Conservation (phyloP, 371 early-diverging fungal genomes). For the Choanephora cucurbitarum region DNA sequence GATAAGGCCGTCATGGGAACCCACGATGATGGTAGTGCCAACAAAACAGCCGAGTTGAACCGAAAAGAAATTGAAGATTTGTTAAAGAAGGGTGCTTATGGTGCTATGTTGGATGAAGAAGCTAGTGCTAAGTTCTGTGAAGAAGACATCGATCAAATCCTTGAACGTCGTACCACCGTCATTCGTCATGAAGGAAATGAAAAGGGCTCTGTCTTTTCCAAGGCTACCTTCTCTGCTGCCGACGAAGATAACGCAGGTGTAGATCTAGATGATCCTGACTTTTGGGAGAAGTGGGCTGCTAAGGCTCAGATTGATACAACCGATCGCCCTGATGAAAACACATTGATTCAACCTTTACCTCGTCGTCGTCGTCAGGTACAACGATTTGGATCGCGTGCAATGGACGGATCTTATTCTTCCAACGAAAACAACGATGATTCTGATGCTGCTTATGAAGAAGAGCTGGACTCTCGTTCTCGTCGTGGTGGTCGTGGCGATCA, state of each 20-base stretch:
- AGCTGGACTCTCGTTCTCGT: conserved; percentile 16
- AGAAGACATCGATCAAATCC: conserved; percentile 95
- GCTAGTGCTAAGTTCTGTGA: conserved; percentile 85
- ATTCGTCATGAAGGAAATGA: conserved; percentile 76
- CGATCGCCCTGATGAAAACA: conserved; percentile 53
- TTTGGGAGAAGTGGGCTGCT: conserved; percentile 96
- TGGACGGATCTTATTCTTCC: conserved; percentile 41
- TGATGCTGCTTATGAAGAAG: conserved; percentile 53
- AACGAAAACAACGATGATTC: conserved; percentile 53
- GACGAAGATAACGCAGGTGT: conserved; percentile 56
- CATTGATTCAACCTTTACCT: conserved; percentile 70
- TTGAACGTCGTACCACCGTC: conserved; percentile 86
- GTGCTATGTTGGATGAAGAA: conserved; percentile 85
- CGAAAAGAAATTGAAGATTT: conserved; percentile 87
- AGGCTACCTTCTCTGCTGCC: conserved; percentile 87
- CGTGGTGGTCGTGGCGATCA: conserved; percentile 11
- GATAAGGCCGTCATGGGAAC: conserved; percentile 79
- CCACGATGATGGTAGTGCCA: conserved; percentile 17
- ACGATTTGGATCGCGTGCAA: conserved; percentile 49
- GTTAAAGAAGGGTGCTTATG: conserved; percentile 89
- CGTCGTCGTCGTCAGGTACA: conserved; percentile 66
- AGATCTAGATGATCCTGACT: conserved; percentile 95
- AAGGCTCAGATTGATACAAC: conserved; percentile 71
- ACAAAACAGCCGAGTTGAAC: conserved; percentile 40
- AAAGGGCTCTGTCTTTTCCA: conserved; percentile 89